Conservation (phyloP, 202 grass and related monocot species). For the Setaria viridis region DNA sequence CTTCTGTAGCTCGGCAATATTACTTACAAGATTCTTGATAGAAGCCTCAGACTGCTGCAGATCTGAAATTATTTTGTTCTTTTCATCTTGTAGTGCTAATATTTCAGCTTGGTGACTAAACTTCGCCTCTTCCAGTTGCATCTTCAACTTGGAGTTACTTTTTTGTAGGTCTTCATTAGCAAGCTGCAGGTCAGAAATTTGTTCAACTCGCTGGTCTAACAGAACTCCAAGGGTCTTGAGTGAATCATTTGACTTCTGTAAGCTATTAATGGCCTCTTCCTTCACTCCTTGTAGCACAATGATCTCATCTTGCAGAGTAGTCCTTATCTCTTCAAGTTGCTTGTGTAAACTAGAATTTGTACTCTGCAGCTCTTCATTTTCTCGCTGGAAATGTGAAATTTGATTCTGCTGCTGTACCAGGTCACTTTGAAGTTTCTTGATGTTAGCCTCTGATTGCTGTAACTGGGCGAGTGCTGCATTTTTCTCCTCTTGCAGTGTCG, state of each 20-base stretch:
- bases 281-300: slow-evolving; percentile 46
- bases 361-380: slow-evolving; percentile 46
- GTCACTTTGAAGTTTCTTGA: slow-evolving; percentile 53
- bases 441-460: slow-evolving; percentile 41
- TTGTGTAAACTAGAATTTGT: background rate
- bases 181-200: slow-evolving; percentile 47
- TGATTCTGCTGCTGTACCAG: slow-evolving; percentile 37
- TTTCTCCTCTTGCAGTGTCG: slow-evolving; percentile 46
- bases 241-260: slow-evolving; percentile 47
- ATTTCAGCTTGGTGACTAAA: slow-evolving; percentile 45
- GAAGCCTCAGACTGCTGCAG: slow-evolving; percentile 42
- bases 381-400: slow-evolving; percentile 42
- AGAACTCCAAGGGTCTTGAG: slow-evolving; percentile 39
- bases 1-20: background rate
- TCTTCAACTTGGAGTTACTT: slow-evolving; percentile 39
- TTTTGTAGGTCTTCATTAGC: slow-evolving; percentile 47
- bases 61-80: slow-evolving; percentile 46
- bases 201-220: slow-evolving; percentile 48
- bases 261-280: slow-evolving; percentile 33
- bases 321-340: slow-evolving; percentile 52
- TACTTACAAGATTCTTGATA: slow-evolving; percentile 45
- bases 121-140: slow-evolving; percentile 41
- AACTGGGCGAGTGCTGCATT: slow-evolving; percentile 49
- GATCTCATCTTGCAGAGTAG: slow-evolving; percentile 40
- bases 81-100: slow-evolving; percentile 45